phyloP scores from a whole-genome alignment of 163 green algal species.

The Dunaliella salina region DNA sequence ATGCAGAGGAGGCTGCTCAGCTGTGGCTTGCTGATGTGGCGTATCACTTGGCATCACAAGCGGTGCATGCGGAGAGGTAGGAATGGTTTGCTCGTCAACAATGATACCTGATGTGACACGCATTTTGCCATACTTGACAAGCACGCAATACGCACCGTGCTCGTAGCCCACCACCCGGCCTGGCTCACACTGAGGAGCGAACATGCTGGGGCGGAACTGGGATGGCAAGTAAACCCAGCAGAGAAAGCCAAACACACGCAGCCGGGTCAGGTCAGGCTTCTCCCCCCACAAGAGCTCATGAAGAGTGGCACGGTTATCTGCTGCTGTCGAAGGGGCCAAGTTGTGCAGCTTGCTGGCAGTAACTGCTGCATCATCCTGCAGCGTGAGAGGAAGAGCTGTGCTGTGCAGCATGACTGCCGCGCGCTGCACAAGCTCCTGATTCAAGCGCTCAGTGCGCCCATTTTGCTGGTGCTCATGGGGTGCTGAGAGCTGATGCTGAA shows the following conservation, averaged over 20 bases:
- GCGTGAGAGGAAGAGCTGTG: constrained; percentile 8
- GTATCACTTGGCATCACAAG: background rate
- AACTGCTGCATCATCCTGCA: constrained; percentile 33
- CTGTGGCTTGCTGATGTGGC: background rate
- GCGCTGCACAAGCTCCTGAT: constrained; percentile 29
- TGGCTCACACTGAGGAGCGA: background rate
- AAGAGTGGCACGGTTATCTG: constrained; percentile 2
- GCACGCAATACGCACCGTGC: constrained; percentile 4
- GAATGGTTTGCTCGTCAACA: constrained; percentile 3
- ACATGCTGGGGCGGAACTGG: constrained; percentile 11
- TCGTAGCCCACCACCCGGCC: constrained; percentile 31
- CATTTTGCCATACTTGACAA: background rate
- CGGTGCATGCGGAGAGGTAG: background rate
- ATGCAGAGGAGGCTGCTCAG: background rate
- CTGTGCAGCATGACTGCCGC: constrained; percentile 16
- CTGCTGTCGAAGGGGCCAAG: background rate
- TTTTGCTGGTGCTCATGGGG: constrained; percentile 47
- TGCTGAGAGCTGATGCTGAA: constrained; percentile 22
- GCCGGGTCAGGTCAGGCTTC: constrained; percentile 13
- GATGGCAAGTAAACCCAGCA: constrained; percentile 25
- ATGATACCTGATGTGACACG: background rate
- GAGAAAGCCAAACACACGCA: constrained; percentile 31
- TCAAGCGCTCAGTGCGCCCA: constrained; percentile 37
- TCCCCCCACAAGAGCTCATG: constrained; percentile 23
- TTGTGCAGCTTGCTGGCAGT: constrained; percentile 24